Evolutionary conservation across 2,329 filamentous ascomycete genomes (phyloP), one percentile per base, ranked within the genome.

Genomic region (Hymenoscyphus infarciens): DNA sequence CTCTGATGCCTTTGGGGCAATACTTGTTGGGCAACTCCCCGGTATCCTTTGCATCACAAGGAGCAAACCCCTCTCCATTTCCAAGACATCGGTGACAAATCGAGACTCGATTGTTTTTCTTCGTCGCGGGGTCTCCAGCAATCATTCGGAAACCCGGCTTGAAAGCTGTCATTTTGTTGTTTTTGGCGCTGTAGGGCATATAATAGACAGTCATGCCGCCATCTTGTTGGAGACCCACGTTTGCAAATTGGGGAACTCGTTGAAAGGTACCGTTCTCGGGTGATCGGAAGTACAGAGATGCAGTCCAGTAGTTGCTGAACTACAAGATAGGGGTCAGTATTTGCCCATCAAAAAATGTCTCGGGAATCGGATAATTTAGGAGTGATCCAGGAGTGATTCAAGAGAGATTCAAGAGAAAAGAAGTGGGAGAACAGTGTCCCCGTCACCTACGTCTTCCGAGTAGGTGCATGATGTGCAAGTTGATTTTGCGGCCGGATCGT

Each of bases 91-190:
- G 79, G 69, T 82, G 85, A 56, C 77, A 82, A 55, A 87, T 79
- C 27, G 83, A 85, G 39, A 72, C 69, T 59, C 83, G 77, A 59
- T 80, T 79, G 1, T 77, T 76, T 55, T 77, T 75, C 42, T 74
- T 69, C 54, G 76, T 77, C 63, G 73, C 76, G 0, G 82, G 77
- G 68, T 85, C 78, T 39, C 87, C 87, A 6, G 85, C 84, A 45
- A 89, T 64, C 85, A 89, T 89, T 60, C 85, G 83, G 69, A 89
- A 85, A 59, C 80, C 84, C 77, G 79, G 73, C 1, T 85, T 85
- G 68, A 87, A 42, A 56, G 38, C 33, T 79, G 72, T 1, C 84
- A 86, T n/a, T 62, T 68, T 86, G 27, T 59, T 31, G 61, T 52
- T 54, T 33, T 58, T 54, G 55, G 42, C 54, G 39, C 54, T 57